Percentiles rank a stretch among this genome's conserved stretches.
Evolutionary conservation across 2,329 filamentous ascomycete genomes (phyloP).

Genomic region (Stachybotrys elegans): DNA sequence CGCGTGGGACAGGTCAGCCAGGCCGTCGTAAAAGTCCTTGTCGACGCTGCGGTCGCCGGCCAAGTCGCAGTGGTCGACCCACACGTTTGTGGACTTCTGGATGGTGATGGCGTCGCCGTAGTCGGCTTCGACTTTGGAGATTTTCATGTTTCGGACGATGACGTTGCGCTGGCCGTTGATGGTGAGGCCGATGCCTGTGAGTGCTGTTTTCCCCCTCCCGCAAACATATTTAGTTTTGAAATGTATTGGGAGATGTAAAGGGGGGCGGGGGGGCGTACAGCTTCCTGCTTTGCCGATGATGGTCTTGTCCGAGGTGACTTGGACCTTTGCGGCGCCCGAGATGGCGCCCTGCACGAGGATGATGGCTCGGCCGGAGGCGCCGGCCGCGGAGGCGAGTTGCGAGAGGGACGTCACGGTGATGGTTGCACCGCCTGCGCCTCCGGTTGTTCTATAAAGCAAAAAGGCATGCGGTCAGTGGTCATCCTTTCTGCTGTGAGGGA

Average conservation of each 20-base stretch:
- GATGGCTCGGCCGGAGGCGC: conserved; percentile 7
- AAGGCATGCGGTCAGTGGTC: too few species aligned
- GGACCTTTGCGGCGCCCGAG: conserved; percentile 16
- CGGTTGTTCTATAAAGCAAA: conserved; percentile 16
- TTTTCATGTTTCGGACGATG: conserved; percentile 52
- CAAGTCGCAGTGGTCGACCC: conserved; percentile 42
- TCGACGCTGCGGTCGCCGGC: conserved; percentile 27
- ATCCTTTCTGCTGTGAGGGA: too few species aligned
- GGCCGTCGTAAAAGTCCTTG: conserved; percentile 39
- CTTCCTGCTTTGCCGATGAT: conserved; percentile 16
- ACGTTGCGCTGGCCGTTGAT: conserved; percentile 35
- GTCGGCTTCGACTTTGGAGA: conserved; percentile 39
- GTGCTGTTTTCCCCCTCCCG: conserved; percentile 8
- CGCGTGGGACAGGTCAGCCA: conserved; percentile 38
- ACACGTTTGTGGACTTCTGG: conserved; percentile 41
- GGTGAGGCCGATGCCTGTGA: conserved; percentile 13
- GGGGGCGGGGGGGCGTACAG: conserved; percentile 6
- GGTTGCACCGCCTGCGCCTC: conserved; percentile 10
- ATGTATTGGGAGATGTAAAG: not conserved
- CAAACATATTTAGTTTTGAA: too few species aligned
- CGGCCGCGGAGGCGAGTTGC: conserved; percentile 12
- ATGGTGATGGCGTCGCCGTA: conserved; percentile 48
- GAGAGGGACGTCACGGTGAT: conserved; percentile 12
- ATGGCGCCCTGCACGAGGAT: conserved; percentile 16
- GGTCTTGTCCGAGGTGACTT: conserved; percentile 16